Percentiles rank a stretch among this genome's conserved stretches.
phyloP scores from a whole-genome alignment of 2,329 filamentous ascomycete species.

The Colletotrichum sublineola region DNA sequence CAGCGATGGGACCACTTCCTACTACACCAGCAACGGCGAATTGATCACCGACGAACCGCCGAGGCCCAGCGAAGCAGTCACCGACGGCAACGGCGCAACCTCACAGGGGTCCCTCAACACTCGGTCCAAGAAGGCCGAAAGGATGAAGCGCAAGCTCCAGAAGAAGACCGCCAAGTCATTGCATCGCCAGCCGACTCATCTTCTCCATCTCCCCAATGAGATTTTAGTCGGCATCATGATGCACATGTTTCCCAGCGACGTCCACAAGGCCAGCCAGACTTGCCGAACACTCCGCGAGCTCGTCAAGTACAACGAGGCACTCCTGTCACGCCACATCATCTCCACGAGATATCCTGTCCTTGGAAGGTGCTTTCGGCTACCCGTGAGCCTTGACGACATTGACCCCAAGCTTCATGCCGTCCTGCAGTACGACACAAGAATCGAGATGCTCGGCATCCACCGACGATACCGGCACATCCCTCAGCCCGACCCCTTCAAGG shows the following conservation, averaged over 20 bases:
- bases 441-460: slow-evolving; percentile 60
- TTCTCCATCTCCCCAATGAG: slow-evolving; percentile 66
- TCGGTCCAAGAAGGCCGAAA: slow-evolving; percentile 40
- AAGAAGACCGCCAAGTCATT: slow-evolving; percentile 32
- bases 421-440: slow-evolving; percentile 57
- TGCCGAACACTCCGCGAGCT: slow-evolving; percentile 58
- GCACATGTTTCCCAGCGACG: slow-evolving; percentile 63
- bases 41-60: background rate
- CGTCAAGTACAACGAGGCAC: slow-evolving; percentile 57
- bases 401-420: slow-evolving; percentile 53
- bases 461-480: slow-evolving; percentile 66
- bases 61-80: slow-evolving; percentile 13
- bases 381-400: slow-evolving; percentile 58
- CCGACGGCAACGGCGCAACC: slow-evolving; percentile 31
- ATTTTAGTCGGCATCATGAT: slow-evolving; percentile 62
- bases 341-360: slow-evolving; percentile 63
- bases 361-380: slow-evolving; percentile 64
- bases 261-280: slow-evolving; percentile 60
- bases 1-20: slow-evolving; percentile 15
- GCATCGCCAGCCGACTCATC: slow-evolving; percentile 45
- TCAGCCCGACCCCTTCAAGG: slow-evolving; percentile 57
- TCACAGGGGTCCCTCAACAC: slow-evolving; percentile 31
- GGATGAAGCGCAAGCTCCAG: slow-evolving; percentile 32
- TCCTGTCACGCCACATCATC: slow-evolving; percentile 60
- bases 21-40: slow-evolving; percentile 6